Evolutionary conservation across 257 asterid genomes (phyloP), one percentile per base, ranked within the genome.

Genomic region (Cinchona pubescens): DNA sequence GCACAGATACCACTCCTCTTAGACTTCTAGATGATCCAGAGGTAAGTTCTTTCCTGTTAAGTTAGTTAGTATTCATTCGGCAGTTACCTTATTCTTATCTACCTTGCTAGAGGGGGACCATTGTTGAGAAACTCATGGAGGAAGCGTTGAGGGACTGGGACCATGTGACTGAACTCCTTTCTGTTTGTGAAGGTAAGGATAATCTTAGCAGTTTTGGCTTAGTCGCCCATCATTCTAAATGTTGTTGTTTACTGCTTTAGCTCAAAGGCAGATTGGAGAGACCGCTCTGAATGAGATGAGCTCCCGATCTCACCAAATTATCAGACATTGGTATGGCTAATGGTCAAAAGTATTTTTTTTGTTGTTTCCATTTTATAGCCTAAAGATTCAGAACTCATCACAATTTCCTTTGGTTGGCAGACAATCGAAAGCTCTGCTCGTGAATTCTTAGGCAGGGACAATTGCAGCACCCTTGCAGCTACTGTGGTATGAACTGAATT

Each of bases 281-380:
- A 95, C 99, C 0, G 81, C 88, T 75, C 93, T 91, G 13, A 95
- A 95, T 43, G 99, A 95, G 82, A 87, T 86, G 76, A 92, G 98
- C 87, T 95, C 99, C 63, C 87, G 99, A 84, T 95, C 99, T 81
- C 99, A 95, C 82, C 99, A 95, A 87, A 92, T 95, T 40, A 88
- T 95, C 59, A 82, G 96, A 91, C n/a, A n/a, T 82, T 95, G 96
- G 99, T 95, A 89, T 12, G 75, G 81, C 60, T 46, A 46, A 40
- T 64, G 71, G 23, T 71, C 59, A 2, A 45, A 37, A 16, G 14
- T 42, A 5, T 43, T n/a, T 2, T n/a, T 5, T 51, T 7, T 78
- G 74, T 42, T 34, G 42, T 23, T 53, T 53, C 10, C n/a, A 32
- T 38, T 73, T 13, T 25, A 30, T 58, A 67, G 58, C 65, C 34